Evolutionary conservation across 148 eudicot species (phyloP).

Genomic region (Rhododendron ferrugineum): DNA sequence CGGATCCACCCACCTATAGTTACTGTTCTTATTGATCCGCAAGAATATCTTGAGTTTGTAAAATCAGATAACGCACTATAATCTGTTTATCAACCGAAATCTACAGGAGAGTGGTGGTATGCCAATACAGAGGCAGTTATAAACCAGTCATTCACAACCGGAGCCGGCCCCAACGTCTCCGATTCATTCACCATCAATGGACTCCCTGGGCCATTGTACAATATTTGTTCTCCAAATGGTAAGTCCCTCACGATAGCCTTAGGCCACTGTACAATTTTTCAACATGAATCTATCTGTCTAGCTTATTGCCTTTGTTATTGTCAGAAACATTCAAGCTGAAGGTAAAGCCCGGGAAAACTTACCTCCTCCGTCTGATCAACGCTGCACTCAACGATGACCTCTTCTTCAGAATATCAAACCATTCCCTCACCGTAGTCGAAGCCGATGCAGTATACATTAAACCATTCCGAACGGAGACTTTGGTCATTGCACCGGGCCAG

Average conservation of each 20-base stretch:
- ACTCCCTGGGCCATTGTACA: conserved; percentile 52
- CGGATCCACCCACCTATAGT: neutral
- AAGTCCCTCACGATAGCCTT: neutral
- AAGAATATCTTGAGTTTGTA: neutral
- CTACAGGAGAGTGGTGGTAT: conserved; percentile 69
- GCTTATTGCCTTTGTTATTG: neutral
- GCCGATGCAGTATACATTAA: conserved; percentile 61
- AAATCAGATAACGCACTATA: neutral
- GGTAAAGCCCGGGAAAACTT: conserved; percentile 62
- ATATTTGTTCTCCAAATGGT: conserved; percentile 50
- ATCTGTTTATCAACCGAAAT: neutral
- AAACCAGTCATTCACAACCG: conserved; percentile 47
- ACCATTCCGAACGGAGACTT: conserved; percentile 45
- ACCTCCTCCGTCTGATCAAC: conserved; percentile 59
- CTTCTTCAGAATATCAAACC: conserved; percentile 63
- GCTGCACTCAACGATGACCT: conserved; percentile 78
- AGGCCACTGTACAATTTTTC: neutral
- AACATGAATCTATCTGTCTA: neutral
- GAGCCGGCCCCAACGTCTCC: conserved; percentile 55
- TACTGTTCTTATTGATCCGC: neutral
- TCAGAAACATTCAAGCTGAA: conserved; percentile 51
- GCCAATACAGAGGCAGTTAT: conserved; percentile 51
- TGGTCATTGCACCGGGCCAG: conserved; percentile 59
- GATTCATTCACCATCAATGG: conserved; percentile 66
- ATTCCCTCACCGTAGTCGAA: conserved; percentile 55